Evolutionary conservation across 2,329 filamentous ascomycete genomes (phyloP).

Genomic region (Botryotinia convoluta): DNA sequence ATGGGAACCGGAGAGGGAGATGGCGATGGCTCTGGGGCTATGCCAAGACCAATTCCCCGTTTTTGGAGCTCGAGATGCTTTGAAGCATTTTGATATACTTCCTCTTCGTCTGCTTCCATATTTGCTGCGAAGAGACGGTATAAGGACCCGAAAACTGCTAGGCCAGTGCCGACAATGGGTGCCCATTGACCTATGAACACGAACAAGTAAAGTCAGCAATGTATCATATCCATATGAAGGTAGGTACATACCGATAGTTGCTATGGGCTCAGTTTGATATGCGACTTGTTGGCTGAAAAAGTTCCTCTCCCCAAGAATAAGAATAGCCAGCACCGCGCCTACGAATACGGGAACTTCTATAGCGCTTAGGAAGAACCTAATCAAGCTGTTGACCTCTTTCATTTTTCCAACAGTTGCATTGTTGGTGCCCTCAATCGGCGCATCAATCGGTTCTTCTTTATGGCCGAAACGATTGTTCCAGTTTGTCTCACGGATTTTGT

Average conservation of each 20-base stretch:
- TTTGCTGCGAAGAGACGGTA: constrained; percentile 47
- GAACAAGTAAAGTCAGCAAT: constrained; percentile 35
- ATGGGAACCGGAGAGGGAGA: constrained; percentile 9
- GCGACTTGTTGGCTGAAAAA: constrained; percentile 56
- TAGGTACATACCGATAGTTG: constrained; percentile 53
- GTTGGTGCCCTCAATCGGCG: constrained; percentile 52
- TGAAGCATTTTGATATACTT: not conserved
- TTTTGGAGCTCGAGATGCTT: constrained; percentile 17
- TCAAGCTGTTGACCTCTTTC: constrained; percentile 54
- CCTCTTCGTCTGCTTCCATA: constrained; percentile 20
- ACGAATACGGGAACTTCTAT: constrained; percentile 59
- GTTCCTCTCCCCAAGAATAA: constrained; percentile 62
- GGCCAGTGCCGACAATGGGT: constrained; percentile 55
- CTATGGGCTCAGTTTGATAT: constrained; percentile 61
- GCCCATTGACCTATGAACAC: constrained; percentile 53
- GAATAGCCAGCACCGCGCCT: constrained; percentile 55
- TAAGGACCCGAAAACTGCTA: constrained; percentile 58
- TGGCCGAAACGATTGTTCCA: constrained; percentile 50
- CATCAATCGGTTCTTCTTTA: constrained; percentile 38
- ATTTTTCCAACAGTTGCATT: constrained; percentile 51
- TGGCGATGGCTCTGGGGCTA: constrained; percentile 11
- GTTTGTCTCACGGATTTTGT: constrained; percentile 61
- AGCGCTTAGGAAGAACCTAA: constrained; percentile 52
- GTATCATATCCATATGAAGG: constrained; percentile 6
- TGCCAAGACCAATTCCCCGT: not conserved